Base-by-base conservation (phyloP, 805 yeast species). In the Candida berthetii region DNA sequence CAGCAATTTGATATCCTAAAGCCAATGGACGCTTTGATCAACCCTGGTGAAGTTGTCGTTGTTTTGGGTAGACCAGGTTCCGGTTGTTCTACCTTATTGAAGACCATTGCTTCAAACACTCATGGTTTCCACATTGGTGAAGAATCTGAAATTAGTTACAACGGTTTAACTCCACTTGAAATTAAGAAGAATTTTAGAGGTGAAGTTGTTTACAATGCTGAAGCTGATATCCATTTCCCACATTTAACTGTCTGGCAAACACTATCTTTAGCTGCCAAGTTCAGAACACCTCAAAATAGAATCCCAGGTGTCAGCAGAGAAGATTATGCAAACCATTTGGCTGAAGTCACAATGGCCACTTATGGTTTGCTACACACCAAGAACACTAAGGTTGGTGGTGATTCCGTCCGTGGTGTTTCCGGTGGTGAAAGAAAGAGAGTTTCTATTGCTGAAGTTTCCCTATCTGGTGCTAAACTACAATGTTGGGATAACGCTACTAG, bases 31-130 rank as follows among this genome's bases (percentile, higher is more conserved):
- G 85, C 81, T 19, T 47, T 73, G 14, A 54, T 76, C 32, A 65
- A 64, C 41, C 83, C 88, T 2, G 88, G 89, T 42, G 81, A 81
- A 46, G 67, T 82, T 36, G 76, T 82, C 5, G 85, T 83, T 41
- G 90, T 84, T 10, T 65, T 84, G 36, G 91, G 93, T 43, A 74
- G 90, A 60, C 91, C 91, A 1, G 91, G 91, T 51, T 71, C 84
- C 31, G 86, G 86, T 35, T 80, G 86, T 51, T 66, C 85, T 7
- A 78, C 85, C 4, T 62, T 78, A 39, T 64, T 80, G 50, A 78
- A 78, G 52, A 65, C 82, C 4, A 60, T 80, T 37, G 69, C 82
- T 34, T 64, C 76, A 27, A 69, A 71, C 37, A 78, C 82, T 2
- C 71, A 75, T 50, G 85, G 83, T 34, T 78, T 73, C 58, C 58